Percentiles rank a stretch among this genome's conserved stretches.
Evolutionary conservation across 108 stramenopile genomes (phyloP).

Genomic region (Schizochytrium sp.): DNA sequence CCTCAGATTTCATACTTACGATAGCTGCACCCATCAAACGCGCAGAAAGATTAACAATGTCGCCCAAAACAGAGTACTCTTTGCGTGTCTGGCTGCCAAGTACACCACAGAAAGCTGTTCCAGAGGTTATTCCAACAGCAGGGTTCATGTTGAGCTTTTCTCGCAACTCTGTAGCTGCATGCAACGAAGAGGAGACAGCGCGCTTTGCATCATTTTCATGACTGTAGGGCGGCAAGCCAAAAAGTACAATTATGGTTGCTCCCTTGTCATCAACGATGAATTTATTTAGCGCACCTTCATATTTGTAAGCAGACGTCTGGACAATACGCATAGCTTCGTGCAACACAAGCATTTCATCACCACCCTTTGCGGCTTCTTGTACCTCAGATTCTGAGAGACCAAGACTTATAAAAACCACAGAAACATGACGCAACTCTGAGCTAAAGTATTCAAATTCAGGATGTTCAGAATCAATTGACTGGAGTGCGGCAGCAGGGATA

Average conservation of each 20-base stretch:
- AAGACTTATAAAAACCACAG: conserved; percentile 78
- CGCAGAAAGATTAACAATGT: conserved; percentile 77
- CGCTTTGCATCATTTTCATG: conserved; percentile 74
- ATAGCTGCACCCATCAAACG: conserved; percentile 74
- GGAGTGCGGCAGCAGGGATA: conserved; percentile 22
- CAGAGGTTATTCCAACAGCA: conserved; percentile 77
- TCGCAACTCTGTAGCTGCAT: conserved; percentile 65
- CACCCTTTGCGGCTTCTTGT: conserved; percentile 73
- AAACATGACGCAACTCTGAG: conserved; percentile 70
- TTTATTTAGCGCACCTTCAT: conserved; percentile 78
- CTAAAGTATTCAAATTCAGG: conserved; percentile 74
- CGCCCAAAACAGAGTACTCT: conserved; percentile 79
- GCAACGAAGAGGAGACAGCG: conserved; percentile 71
- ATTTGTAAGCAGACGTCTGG: conserved; percentile 74
- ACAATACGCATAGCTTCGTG: conserved; percentile 71
- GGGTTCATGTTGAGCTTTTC: conserved; percentile 69
- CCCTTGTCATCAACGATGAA: conserved; percentile 83
- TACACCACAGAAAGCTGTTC: conserved; percentile 78
- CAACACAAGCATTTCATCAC: conserved; percentile 72
- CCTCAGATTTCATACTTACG: neutral
- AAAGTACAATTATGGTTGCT: conserved; percentile 76
- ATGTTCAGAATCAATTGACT: conserved; percentile 63
- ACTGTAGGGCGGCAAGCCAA: conserved; percentile 74
- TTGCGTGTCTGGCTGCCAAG: conserved; percentile 72
- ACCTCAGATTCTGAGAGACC: conserved; percentile 73